These are phyloP conservation scores for Cydonia oblonga DNA, from an alignment of 331 rosid species.

Conservation along the genomic window DNA sequence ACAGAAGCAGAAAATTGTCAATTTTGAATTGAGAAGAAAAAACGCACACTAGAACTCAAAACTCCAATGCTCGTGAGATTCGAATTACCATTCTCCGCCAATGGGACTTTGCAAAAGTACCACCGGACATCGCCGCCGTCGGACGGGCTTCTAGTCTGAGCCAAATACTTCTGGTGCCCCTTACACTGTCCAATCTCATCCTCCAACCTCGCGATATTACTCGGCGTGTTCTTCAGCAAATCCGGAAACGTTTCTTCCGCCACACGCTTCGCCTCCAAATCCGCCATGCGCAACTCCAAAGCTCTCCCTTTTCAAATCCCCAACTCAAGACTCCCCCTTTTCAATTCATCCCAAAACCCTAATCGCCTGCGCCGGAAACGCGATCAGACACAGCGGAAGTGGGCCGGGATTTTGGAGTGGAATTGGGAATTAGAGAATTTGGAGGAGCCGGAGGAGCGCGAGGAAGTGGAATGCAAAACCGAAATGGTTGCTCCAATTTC, in stretches of 20 bases:
- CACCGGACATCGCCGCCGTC: constrained; percentile 95
- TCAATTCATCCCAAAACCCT: background rate
- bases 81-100: constrained; percentile 45
- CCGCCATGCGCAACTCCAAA: constrained; percentile 3
- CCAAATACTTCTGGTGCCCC: constrained; percentile 76
- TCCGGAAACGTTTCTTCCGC: constrained; percentile 41
- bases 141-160: constrained; percentile 65
- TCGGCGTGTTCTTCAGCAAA: constrained; percentile 71
- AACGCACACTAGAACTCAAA: background rate
- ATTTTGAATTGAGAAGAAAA: background rate
- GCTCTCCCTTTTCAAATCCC: background rate
- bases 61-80: background rate
- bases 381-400: background rate
- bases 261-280: constrained; percentile 6
- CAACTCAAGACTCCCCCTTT: background rate
- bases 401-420: background rate
- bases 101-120: constrained; percentile 69
- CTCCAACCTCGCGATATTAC: constrained; percentile 73
- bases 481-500: background rate
- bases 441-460: background rate
- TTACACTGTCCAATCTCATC: constrained; percentile 70
- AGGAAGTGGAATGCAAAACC: background rate
- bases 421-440: background rate
- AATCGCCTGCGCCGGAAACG: background rate
- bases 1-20: constrained; percentile 3